Percentiles rank a stretch among this genome's conserved stretches.
phyloP scores from a whole-genome alignment of 257 asterid genomes.

The Parsonsia alboflavescens region DNA sequence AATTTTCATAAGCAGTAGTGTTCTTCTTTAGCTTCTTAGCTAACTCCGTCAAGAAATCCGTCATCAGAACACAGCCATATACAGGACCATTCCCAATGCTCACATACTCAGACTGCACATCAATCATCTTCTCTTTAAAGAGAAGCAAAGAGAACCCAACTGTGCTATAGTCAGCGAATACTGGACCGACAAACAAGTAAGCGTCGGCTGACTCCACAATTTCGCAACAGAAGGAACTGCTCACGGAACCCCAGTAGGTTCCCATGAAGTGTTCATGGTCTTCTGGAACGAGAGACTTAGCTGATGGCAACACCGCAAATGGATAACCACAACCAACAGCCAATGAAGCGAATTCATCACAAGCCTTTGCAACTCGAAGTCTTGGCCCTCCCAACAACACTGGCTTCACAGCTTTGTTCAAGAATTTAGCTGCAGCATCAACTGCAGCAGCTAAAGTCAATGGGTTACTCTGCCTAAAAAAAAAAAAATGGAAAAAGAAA shows the following conservation, averaged over 20 bases:
- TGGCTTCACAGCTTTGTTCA: conserved; percentile 82
- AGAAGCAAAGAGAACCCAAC: conserved; percentile 78
- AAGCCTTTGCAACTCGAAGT: conserved; percentile 62
- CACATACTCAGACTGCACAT: conserved; percentile 71
- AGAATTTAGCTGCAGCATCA: conserved; percentile 58
- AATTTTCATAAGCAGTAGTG: conserved; percentile 67
- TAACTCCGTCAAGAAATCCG: conserved; percentile 60
- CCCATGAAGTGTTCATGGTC: conserved; percentile 75
- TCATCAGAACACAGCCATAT: conserved; percentile 73
- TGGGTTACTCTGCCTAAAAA: conserved; percentile 49
- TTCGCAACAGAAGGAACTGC: conserved; percentile 73
- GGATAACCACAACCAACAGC: conserved; percentile 63
- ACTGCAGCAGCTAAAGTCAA: conserved; percentile 76
- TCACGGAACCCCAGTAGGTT: conserved; percentile 86
- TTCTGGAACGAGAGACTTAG: conserved; percentile 70
- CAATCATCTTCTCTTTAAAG: conserved; percentile 71
- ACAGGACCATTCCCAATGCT: conserved; percentile 58
- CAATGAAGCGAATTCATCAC: conserved; percentile 47
- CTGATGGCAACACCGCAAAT: conserved; percentile 67
- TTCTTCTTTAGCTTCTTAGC: conserved; percentile 54
- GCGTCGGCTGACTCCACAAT: conserved; percentile 86
- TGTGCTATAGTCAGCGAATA: conserved; percentile 74
- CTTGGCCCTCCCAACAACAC: conserved; percentile 82
- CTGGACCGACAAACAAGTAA: conserved; percentile 70
- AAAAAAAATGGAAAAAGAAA: neutral